These are phyloP conservation scores for Cystofilobasidium ferigula DNA, from an alignment of 768 basidiomycete genomes.

Conservation along the genomic window DNA sequence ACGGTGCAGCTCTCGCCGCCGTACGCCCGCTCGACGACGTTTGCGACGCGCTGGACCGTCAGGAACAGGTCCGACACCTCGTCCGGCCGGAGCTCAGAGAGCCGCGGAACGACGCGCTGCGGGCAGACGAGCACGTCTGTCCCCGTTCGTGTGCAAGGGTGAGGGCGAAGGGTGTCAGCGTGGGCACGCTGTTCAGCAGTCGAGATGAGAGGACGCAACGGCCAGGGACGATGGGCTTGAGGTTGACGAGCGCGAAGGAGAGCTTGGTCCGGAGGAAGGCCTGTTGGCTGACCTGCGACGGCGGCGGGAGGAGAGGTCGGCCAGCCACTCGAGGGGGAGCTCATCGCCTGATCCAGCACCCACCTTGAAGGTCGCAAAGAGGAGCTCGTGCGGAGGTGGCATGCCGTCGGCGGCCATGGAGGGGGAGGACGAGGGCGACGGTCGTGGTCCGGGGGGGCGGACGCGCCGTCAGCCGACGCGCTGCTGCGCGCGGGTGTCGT, in stretches of 20 bases:
- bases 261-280: slow-evolving; percentile 35
- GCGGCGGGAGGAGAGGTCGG: not conserved
- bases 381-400: slow-evolving; percentile 13
- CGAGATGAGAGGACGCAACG: slow-evolving; percentile 45
- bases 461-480: too few species aligned
- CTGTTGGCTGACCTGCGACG: slow-evolving; percentile 6
- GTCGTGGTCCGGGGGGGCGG: too few species aligned
- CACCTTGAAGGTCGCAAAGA: slow-evolving; percentile 35
- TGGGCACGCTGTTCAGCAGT: slow-evolving; percentile 9
- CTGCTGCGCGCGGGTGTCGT: too few species aligned
- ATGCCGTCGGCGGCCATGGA: not conserved
- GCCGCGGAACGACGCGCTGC: slow-evolving; percentile 44
- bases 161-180: not conserved
- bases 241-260: slow-evolving; percentile 80
- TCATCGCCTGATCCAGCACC: too few species aligned
- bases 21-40: slow-evolving; percentile 68
- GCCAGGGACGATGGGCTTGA: slow-evolving; percentile 86
- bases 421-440: too few species aligned
- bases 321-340: slow-evolving; percentile 15
- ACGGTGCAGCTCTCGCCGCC: slow-evolving; percentile 72
- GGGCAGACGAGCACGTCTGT: slow-evolving; percentile 52
- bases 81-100: slow-evolving; percentile 44
- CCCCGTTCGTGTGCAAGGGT: too few species aligned
- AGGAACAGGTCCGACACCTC: slow-evolving; percentile 73
- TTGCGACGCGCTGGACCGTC: slow-evolving; percentile 67